Evolutionary conservation across 305 asterid species (phyloP).

Genomic region (Rubia balearica): DNA sequence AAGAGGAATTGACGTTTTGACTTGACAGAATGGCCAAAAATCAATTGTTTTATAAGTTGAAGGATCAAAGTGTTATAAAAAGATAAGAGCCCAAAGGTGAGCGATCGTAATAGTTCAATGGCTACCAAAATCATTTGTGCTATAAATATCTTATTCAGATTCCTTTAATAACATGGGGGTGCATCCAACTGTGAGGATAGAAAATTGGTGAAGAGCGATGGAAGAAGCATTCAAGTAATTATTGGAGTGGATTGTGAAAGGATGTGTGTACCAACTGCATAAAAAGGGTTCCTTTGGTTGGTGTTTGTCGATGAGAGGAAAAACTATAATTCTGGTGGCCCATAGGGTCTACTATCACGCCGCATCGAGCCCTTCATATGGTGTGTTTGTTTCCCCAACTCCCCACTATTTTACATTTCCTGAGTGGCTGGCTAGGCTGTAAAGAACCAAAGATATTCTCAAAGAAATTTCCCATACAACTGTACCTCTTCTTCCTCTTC

Average conservation of each 20-base stretch:
- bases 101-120: too few species aligned
- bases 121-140: too few species aligned
- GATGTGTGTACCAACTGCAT: conserved; percentile 6
- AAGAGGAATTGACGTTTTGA: too few species aligned
- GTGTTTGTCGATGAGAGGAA: background rate
- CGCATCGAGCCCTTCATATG: conserved; percentile 1
- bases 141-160: too few species aligned
- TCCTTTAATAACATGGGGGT: background rate
- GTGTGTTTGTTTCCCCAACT: background rate
- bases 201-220: background rate
- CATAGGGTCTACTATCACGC: conserved; percentile 10
- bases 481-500: conserved; percentile 5
- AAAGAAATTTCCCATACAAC: background rate
- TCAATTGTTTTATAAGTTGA: too few species aligned
- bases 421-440: conserved; percentile 15
- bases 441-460: conserved; percentile 8
- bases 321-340: conserved; percentile 12
- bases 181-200: background rate
- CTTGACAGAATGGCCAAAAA: too few species aligned
- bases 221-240: background rate
- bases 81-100: too few species aligned
- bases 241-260: background rate
- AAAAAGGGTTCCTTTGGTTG: conserved; percentile 15
- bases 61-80: too few species aligned
- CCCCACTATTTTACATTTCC: conserved; percentile 9